Percentiles rank a stretch among this genome's conserved stretches.
Conservation (phyloP, 2,329 filamentous ascomycete genomes). For the Monilinia fructicola region DNA sequence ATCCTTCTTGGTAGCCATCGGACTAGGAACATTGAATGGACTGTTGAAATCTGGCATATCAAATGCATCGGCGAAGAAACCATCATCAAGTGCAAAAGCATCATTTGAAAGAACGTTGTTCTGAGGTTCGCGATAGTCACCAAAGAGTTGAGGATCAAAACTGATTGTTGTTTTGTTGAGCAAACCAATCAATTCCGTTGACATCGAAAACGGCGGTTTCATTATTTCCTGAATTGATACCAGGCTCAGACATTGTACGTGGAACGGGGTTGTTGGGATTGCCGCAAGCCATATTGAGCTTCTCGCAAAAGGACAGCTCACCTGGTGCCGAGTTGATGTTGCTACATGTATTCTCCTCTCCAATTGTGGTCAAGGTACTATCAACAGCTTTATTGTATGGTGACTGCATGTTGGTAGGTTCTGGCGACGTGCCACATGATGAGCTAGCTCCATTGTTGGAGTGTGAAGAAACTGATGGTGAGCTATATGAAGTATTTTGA, state of each 20-base stretch:
- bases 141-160: conserved; percentile 94
- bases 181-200: conserved; percentile 68
- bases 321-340: conserved; percentile 45
- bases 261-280: conserved; percentile 53
- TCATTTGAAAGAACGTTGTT: conserved; percentile 69
- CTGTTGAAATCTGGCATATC: conserved; percentile 74
- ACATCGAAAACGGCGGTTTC: conserved; percentile 47
- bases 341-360: conserved; percentile 57
- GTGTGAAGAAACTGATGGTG: conserved; percentile 62
- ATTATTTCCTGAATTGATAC: conserved; percentile 33
- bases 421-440: conserved; percentile 75
- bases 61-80: conserved; percentile 67
- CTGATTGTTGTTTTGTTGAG: conserved; percentile 76
- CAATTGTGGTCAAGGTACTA: conserved; percentile 61
- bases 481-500: conserved; percentile 59
- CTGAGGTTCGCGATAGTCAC: conserved; percentile 87
- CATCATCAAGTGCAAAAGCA: conserved; percentile 48
- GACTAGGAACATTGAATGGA: conserved; percentile 66
- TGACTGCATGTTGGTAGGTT: conserved; percentile 70
- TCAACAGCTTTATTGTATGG: conserved; percentile 64
- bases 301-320: conserved; percentile 55
- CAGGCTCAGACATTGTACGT: conserved; percentile 44
- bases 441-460: conserved; percentile 60
- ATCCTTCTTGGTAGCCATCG: conserved; percentile 58
- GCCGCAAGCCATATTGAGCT: conserved; percentile 56